Percentiles rank a stretch among this genome's conserved stretches.
These are phyloP conservation scores for Albugo laibachii DNA, from an alignment of 352 stramenopile genomes.

Conservation along the genomic window DNA sequence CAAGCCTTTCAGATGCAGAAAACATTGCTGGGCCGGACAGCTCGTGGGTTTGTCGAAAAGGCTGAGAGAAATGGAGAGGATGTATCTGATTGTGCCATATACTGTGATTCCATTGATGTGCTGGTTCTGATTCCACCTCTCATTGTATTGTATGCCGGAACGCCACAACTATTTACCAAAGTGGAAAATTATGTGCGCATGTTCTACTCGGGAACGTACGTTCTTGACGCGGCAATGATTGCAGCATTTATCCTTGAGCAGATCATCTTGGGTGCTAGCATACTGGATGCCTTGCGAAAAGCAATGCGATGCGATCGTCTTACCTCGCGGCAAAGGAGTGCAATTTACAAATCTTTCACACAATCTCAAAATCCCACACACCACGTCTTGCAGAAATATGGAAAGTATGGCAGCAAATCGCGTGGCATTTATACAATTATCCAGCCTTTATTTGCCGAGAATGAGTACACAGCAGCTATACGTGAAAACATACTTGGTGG, in stretches of 20 bases:
- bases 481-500: slow-evolving; percentile 70
- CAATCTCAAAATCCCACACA: slow-evolving; percentile 65
- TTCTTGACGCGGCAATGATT: slow-evolving; percentile 47
- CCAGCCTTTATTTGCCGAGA: slow-evolving; percentile 59
- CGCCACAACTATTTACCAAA: slow-evolving; percentile 59
- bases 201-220: slow-evolving; percentile 50
- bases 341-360: slow-evolving; percentile 73
- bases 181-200: slow-evolving; percentile 62
- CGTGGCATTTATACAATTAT: slow-evolving; percentile 47
- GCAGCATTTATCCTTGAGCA: slow-evolving; percentile 63
- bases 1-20: slow-evolving; percentile 71
- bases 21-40: slow-evolving; percentile 40
- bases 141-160: slow-evolving; percentile 59
- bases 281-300: slow-evolving; percentile 68
- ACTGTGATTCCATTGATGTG: slow-evolving; percentile 63
- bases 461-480: slow-evolving; percentile 55
- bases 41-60: slow-evolving; percentile 46
- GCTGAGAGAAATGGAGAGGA: slow-evolving; percentile 43
- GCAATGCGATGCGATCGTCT: slow-evolving; percentile 60
- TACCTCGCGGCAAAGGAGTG: slow-evolving; percentile 63
- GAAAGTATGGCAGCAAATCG: slow-evolving; percentile 50
- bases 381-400: slow-evolving; percentile 67
- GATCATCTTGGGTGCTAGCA: slow-evolving; percentile 48
- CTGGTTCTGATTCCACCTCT: slow-evolving; percentile 49
- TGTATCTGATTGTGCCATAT: slow-evolving; percentile 51